These are phyloP conservation scores for Apiospora hydei DNA, from an alignment of 2,329 filamentous ascomycete genomes.

Conservation along the genomic window DNA sequence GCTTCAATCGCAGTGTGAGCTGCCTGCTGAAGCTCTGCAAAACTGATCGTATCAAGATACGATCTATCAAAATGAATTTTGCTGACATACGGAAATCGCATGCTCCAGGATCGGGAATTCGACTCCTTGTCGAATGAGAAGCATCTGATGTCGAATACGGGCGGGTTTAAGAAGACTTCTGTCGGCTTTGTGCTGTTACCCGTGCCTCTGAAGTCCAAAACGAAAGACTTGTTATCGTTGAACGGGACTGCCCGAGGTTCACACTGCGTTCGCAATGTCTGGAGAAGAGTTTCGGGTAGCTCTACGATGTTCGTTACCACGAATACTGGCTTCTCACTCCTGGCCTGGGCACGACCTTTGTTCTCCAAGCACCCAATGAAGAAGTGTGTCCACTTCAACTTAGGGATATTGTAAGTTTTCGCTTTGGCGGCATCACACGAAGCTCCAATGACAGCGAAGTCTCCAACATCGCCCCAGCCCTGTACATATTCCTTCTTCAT, in stretches of 20 bases:
- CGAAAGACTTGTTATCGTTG: conserved; percentile 49
- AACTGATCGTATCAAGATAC: conserved; percentile 72
- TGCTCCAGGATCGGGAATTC: conserved; percentile 73
- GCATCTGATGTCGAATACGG: conserved; percentile 82
- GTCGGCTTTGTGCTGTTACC: conserved; percentile 52
- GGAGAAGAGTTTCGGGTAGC: conserved; percentile 59
- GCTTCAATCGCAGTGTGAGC: conserved; percentile 63
- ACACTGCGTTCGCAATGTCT: conserved; percentile 56
- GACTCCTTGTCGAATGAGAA: conserved; percentile 79
- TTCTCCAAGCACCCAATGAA: conserved; percentile 80
- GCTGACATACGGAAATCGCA: conserved; percentile 77
- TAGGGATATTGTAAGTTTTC: conserved; percentile 57
- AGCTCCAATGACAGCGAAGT: conserved; percentile 81
- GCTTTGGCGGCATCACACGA: conserved; percentile 72
- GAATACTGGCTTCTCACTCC: conserved; percentile 63
- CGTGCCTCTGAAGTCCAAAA: conserved; percentile 55
- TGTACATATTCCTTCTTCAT: conserved; percentile 87
- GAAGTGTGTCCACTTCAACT: conserved; percentile 79
- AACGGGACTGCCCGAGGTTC: conserved; percentile 51
- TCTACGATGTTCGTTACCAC: conserved; percentile 71
- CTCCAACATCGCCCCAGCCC: conserved; percentile 80
- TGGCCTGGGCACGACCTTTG: conserved; percentile 62
- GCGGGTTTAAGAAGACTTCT: conserved; percentile 70
- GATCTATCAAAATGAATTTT: conserved; percentile 82
- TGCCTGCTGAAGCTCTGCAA: conserved; percentile 72